Conservation (phyloP, 1,139 yeast genomes). For the Geotrichum citri-aurantii region DNA sequence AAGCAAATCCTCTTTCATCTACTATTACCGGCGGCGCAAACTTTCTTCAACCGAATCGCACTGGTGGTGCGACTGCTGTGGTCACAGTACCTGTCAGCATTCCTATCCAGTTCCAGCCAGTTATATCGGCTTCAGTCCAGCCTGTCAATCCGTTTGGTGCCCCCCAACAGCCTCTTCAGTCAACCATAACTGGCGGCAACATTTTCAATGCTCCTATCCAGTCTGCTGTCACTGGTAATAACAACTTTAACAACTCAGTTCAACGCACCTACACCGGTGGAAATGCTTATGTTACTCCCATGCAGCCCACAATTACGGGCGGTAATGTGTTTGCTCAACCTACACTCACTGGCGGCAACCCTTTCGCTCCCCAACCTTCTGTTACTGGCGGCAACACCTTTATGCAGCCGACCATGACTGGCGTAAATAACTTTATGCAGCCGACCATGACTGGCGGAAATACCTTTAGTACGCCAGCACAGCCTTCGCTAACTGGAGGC, state of each 20-base stretch:
- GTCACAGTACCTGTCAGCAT: constrained; percentile 12
- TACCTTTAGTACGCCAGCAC: constrained; percentile 28
- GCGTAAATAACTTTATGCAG: neutral
- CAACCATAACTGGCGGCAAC: constrained; percentile 13
- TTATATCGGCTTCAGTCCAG: constrained; percentile 8
- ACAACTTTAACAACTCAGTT: neutral
- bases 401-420: neutral
- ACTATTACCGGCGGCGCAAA: constrained; percentile 13
- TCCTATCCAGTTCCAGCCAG: constrained; percentile 17
- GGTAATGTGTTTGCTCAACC: constrained; percentile 7
- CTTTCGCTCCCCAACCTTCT: neutral
- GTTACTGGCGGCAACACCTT: constrained; percentile 5
- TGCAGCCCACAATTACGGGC: constrained; percentile 10
- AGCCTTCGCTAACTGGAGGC: constrained; percentile 11
- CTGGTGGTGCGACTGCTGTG: neutral
- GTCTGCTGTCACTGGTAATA: neutral
- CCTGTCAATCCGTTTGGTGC: constrained; percentile 37
- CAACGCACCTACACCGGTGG: constrained; percentile 8
- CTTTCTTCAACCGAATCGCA: neutral
- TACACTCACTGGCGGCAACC: constrained; percentile 2
- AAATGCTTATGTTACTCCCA: neutral
- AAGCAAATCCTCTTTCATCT: neutral
- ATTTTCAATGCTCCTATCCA: constrained; percentile 11
- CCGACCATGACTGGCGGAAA: neutral
- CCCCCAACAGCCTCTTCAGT: constrained; percentile 26